Evolutionary conservation across 225 moss, liverwort and hornwort species (phyloP), one percentile per base, ranked within the genome.

Genomic region (Takakia lepidozioides): DNA sequence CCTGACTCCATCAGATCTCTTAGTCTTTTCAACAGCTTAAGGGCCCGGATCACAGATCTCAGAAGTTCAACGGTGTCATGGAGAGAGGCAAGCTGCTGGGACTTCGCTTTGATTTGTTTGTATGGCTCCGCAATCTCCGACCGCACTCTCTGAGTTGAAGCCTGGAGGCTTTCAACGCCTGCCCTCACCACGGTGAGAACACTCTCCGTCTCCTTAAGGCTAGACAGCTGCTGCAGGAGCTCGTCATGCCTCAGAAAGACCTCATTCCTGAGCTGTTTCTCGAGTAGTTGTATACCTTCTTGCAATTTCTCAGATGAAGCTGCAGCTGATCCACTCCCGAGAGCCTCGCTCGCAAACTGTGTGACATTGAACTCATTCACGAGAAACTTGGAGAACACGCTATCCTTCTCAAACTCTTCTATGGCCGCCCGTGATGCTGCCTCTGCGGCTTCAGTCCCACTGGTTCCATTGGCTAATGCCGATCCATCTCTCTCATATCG

Each of bases 111-210:
- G 3, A 95, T 87, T 62, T 84, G 86, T 66, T 87, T 95, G 60
- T 95, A 90, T 15, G 93, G 93, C 61, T 95, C 93, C 19, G 93
- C 93, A 36, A 95, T 90, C 45, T 95, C 93, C 37, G 81, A 82
- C 65, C 93, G 72, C 59, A 95, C 93, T 49, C 93, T 77, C 53
- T 82, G 86, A 3, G 84, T 84, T 27, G 93, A 95, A 2, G 89
- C 86, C 62, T 95, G 93, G 29, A 95, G 65, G 60, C 90, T 87
- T 30, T 90, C 84, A 5, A 95, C 86, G 3, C 93, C 93, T 41
- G 81, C 84, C 36, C 87, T 54, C 38, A 95, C 90, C 18, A 87
- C 78, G 8, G 93, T 75, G 13, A 95, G 75, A n/a, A 95, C 93
- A 49, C 84, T 84, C 72, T 95, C 93, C 22, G 93, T 90, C 66